Base-by-base conservation (phyloP, 352 stramenopile genomes). In the Lagenidium sp. region DNA sequence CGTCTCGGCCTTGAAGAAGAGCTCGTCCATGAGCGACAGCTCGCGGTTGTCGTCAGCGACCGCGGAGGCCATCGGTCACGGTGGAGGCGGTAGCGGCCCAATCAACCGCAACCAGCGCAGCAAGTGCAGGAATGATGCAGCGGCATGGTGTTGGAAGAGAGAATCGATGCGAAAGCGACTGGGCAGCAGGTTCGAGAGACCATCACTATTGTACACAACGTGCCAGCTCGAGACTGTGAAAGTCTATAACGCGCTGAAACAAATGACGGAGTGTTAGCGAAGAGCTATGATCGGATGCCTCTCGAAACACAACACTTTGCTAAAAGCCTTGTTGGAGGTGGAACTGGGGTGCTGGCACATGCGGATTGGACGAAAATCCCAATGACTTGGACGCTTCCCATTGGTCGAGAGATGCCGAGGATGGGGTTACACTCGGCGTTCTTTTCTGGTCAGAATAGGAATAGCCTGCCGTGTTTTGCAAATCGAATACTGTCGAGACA, bases 1-100 rank as follows among this genome's bases (percentile, higher is more conserved):
- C n/a, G n/a, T n/a, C n/a, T n/a, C n/a, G n/a, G n/a, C n/a, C n/a
- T n/a, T n/a, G n/a, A n/a, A n/a, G 31, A 82, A 57, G 20, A 82
- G 57, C 30, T 79, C 68, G 57, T 77, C 68, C 59, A 78, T 63
- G 44, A 82, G n/a, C n/a, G n/a, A 53, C 8, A 59, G 51, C 44
- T 28, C 21, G 29, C 44, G 31, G 42, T 44, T 41, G 44, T 59
- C 51, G 34, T 50, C 21, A 11, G 29, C 29, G 10, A 35, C 10
- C 16, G 30, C 40, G 10, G 44, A 25, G 28, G 39, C 31, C 38
- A 55, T 55, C n/a, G 39, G 11, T 25, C 12, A 16, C 7, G 23
- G 18, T 2, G 20, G 34, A 18, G 6, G n/a, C n/a, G n/a, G 19
- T 16, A 44, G 29, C 18, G 11, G 20, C 15, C 48, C 48, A 56